phyloP scores from a whole-genome alignment of 1,139 yeast species.

The Pneumocystis oryctolagi region DNA sequence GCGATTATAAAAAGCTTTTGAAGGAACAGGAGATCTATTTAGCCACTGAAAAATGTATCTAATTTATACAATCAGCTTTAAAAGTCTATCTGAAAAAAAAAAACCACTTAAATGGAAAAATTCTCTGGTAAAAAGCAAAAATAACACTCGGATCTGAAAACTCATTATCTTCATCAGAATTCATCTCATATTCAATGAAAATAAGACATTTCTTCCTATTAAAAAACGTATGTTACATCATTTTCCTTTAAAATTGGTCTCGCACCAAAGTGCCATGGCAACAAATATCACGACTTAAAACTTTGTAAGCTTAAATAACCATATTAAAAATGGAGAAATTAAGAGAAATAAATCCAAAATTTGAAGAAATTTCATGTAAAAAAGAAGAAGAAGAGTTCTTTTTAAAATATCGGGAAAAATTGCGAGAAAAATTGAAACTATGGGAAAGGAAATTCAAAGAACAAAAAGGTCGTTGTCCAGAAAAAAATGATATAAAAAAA shows the following conservation, averaged over 20 bases:
- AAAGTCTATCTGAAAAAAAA: not conserved
- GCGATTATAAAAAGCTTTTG: conserved; percentile 55
- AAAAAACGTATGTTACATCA: not conserved
- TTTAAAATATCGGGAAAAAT: conserved; percentile 12
- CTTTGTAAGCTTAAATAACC: too few relatives aligned
- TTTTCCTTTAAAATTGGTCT: too few relatives aligned
- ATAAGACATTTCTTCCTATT: not conserved
- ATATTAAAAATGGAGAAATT: not conserved
- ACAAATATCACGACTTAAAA: too few relatives aligned
- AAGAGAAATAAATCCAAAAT: not conserved
- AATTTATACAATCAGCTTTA: conserved; percentile 31
- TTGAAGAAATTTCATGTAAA: not conserved
- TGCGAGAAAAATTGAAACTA: conserved; percentile 37
- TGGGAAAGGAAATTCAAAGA: conserved; percentile 46
- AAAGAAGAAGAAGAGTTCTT: not conserved
- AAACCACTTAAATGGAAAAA: conserved; percentile 26
- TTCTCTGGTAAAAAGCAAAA: conserved; percentile 56
- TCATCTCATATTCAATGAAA: not conserved
- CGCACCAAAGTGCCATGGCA: not conserved
- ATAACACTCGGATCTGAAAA: conserved; percentile 24
- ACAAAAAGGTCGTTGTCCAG: conserved; percentile 36
- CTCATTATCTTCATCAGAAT: not conserved
- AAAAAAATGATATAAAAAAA: conserved; percentile 38
- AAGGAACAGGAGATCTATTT: conserved; percentile 63
- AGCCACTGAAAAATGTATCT: conserved; percentile 72